Evolutionary conservation across 768 basidiomycete genomes (phyloP).

Genomic region (Podaxis sp.): DNA sequence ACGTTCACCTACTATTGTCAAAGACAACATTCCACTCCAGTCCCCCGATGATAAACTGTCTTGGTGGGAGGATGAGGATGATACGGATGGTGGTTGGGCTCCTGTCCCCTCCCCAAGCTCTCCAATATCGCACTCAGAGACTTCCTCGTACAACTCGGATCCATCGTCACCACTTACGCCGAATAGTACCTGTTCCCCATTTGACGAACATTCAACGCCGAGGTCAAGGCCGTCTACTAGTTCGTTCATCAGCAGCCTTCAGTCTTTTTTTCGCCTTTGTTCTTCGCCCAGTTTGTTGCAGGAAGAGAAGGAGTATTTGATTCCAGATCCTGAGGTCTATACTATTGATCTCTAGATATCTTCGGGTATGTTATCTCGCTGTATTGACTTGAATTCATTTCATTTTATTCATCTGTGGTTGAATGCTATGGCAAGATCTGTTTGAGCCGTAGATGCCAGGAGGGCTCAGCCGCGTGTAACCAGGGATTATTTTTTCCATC

Average conservation of each 20-base stretch:
- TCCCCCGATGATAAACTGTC: not conserved
- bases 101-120: conserved; percentile 4
- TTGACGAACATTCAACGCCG: not conserved
- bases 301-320: not conserved
- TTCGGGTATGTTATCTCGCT: too few species aligned
- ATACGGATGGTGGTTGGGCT: conserved; percentile 12
- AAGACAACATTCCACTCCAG: not conserved
- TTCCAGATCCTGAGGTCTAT: not conserved
- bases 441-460: too few species aligned
- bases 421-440: too few species aligned
- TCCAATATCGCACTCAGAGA: conserved; percentile 17
- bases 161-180: conserved; percentile 22
- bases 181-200: conserved; percentile 8
- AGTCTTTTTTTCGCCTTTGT: conserved; percentile 6
- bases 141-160: conserved; percentile 23
- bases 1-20: not conserved
- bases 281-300: not conserved
- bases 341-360: not conserved
- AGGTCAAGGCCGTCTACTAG: not conserved
- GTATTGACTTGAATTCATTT: too few species aligned
- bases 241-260: not conserved
- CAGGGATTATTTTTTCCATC: too few species aligned
- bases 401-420: too few species aligned
- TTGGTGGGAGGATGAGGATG: not conserved
- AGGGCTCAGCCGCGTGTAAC: too few species aligned